Base-by-base conservation (phyloP, 768 basidiomycete genomes). In the Rhizopogon sp. region DNA sequence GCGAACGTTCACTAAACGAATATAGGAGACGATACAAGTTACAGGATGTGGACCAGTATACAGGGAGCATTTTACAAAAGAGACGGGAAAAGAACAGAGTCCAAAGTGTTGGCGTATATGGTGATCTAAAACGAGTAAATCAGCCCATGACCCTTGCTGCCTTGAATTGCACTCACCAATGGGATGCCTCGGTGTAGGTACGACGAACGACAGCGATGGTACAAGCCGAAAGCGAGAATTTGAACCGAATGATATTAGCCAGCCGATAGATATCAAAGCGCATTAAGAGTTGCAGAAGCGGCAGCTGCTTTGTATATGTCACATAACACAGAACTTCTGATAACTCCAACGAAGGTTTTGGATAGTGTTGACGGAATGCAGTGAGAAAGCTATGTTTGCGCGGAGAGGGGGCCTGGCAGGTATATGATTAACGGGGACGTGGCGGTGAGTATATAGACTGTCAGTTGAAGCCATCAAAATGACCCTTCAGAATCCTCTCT, bases 391-490 rank as follows among this genome's bases (percentile, higher is more conserved):
- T 20, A 8, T 25, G 20, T 49, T 49, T 35, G 47, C 20, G 35
- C 35, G 33, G 31, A 37, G 35, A 25, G 35, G 10, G 47, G 16
- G 31, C 13, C 17, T 7, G 17, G 28, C 1, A 33, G 47, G 47
- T 49, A 49, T 49, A 8, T 10, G 35, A 5, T 5, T 35, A 33
- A 7, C 31, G n/a, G 11, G 29, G 29, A 31, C n/a, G 3, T 22
- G 6, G 20, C 11, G 14, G 17, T 47, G 9, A 9, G 14, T 20
- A 16, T 20, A 5, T 16, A 13, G 46, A 33, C 33, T 37, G 39
- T 79, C 71, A 91, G 65, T 90, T 88, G 77, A 93, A 93, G 47
- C 91, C 87, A 65, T 93, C 91, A 62, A 93, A 93, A 63, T 93
- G 91, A 8, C 91, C 91, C 75, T 90, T 93, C 61, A 93, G 79